Base-by-base conservation (phyloP, 139 green algal species). In the Chlamydomonas sphaeroides region DNA sequence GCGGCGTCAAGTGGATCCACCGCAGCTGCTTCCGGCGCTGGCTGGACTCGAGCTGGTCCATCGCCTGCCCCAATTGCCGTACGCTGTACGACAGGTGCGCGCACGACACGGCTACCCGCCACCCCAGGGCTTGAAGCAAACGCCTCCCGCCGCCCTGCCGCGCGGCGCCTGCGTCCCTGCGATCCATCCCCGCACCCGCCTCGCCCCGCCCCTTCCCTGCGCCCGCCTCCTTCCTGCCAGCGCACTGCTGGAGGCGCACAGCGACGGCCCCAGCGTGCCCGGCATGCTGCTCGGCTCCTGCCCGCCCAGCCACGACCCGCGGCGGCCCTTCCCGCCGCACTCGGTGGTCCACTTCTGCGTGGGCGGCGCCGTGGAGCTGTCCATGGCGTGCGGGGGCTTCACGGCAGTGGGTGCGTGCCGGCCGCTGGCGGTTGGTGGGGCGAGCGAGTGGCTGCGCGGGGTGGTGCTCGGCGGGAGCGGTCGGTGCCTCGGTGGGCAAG, bases 31-130 rank as follows among this genome's bases (percentile, higher is more conserved):
- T 82, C 45, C 4, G 3, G 25, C 42, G 32, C 21, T 82, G 75
- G 75, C 41, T 82, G 61, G 74, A 61, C 30, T 73, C 23, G 62
- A 82, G 75, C 62, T 72, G 75, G 61, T 41, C 62, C 0, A 8
- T 82, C 3, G 45, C 41, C 5, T 82, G 75, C 35, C 75, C 75
- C 33, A 82, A 82, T 33, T 82, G 75, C 75, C 32, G 45, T 20
- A 63, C 41, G 32, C 42, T 65, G 61, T 82, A 82, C 42, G 75
- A 82, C 45, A 63, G 75, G 75, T 82, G 61, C 5, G 74, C n/a
- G n/a, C n/a, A n/a, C n/a, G n/a, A n/a, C n/a, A n/a, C n/a, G n/a
- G n/a, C n/a, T n/a, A n/a, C n/a, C n/a, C n/a, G n/a, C n/a, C n/a
- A n/a, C n/a, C n/a, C n/a, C n/a, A n/a, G n/a, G n/a, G n/a, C n/a